Conservation (phyloP, 768 basidiomycete genomes). For the Tulasnella sp. region DNA sequence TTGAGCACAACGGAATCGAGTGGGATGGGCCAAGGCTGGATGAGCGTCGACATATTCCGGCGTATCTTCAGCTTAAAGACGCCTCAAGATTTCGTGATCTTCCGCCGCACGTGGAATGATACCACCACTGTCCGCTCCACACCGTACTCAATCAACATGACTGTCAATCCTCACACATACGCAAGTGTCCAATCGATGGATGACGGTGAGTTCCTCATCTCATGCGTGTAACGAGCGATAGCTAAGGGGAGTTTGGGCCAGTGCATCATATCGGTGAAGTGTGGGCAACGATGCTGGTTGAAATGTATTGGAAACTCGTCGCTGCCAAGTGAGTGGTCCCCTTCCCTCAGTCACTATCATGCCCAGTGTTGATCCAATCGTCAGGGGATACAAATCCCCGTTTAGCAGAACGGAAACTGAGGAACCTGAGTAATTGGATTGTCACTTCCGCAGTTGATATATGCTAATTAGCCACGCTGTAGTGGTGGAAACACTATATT, state of each 20-base stretch:
- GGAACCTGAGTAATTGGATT: not conserved
- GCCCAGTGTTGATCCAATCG: not conserved
- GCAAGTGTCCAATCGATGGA: slow-evolving; percentile 27
- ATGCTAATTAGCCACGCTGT: not conserved
- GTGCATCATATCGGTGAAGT: slow-evolving; percentile 18
- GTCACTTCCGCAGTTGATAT: not conserved
- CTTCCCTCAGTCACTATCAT: not conserved
- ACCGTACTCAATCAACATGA: slow-evolving; percentile 44
- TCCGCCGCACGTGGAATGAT: slow-evolving; percentile 30
- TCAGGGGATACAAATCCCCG: not conserved
- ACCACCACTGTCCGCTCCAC: slow-evolving; percentile 42
- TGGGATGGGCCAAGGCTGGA: slow-evolving; percentile 62
- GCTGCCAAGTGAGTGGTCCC: not conserved
- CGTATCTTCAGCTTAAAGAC: slow-evolving; percentile 22
- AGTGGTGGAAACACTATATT: slow-evolving; percentile 16
- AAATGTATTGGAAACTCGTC: slow-evolving; percentile 15
- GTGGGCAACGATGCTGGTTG: slow-evolving; percentile 12
- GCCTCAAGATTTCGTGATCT: slow-evolving; percentile 4
- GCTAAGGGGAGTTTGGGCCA: not conserved
- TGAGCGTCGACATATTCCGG: slow-evolving; percentile 30
- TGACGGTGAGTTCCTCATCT: slow-evolving; percentile 25
- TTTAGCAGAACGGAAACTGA: not conserved
- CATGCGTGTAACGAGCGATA: not conserved
- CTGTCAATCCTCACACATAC: slow-evolving; percentile 37
- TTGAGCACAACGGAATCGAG: slow-evolving; percentile 49